Evolutionary conservation across 352 stramenopile species (phyloP).

Genomic region (Globisporangium orthogonon): DNA sequence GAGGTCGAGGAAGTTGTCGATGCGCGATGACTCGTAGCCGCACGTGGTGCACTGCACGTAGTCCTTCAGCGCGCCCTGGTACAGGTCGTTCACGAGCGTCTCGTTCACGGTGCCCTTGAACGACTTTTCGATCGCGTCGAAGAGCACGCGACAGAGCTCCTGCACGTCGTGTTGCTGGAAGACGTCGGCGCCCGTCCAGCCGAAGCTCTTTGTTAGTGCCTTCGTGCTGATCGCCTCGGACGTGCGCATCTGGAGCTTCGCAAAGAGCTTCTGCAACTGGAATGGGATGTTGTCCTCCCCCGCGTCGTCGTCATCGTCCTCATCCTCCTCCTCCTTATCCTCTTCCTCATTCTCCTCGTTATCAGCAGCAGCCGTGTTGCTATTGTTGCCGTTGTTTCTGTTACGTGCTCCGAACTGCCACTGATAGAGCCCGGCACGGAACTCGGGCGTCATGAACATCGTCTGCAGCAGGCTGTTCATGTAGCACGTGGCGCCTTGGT

Average conservation of each 20-base stretch:
- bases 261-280: conserved; percentile 91
- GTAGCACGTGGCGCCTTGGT: conserved; percentile 92
- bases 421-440: conserved; percentile 78
- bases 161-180: conserved; percentile 92
- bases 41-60: conserved; percentile 86
- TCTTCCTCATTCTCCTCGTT: neutral
- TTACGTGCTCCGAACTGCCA: conserved; percentile 26
- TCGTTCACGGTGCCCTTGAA: conserved; percentile 86
- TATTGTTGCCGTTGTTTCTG: conserved; percentile 7
- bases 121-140: conserved; percentile 86
- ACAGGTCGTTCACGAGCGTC: conserved; percentile 84
- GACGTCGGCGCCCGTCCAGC: conserved; percentile 83
- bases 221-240: conserved; percentile 70
- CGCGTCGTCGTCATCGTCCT: conserved; percentile 33
- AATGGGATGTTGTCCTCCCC: conserved; percentile 82
- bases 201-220: conserved; percentile 89
- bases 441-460: conserved; percentile 88
- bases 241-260: conserved; percentile 81
- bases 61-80: conserved; percentile 82
- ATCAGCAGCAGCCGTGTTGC: conserved; percentile 20
- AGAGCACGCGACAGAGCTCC: conserved; percentile 87
- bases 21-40: conserved; percentile 76
- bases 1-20: conserved; percentile 88
- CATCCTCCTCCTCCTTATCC: conserved; percentile 4
- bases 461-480: conserved; percentile 92